Percentiles rank a stretch among this genome's conserved stretches.
Evolutionary conservation across 495 filamentous ascomycete species (phyloP).

Genomic region (Pyrenula aspistea): DNA sequence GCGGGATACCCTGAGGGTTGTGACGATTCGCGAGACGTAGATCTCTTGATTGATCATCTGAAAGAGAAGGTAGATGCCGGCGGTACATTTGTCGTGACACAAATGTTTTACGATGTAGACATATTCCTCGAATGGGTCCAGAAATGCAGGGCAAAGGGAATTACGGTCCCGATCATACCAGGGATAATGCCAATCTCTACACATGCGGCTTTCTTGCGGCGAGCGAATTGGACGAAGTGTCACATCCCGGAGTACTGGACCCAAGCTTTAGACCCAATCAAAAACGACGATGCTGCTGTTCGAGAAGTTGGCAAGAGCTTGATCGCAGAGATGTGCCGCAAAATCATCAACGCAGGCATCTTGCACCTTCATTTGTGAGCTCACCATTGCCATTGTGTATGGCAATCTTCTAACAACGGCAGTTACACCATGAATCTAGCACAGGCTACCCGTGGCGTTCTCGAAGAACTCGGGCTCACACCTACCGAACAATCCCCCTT

Average conservation of each 20-base stretch:
- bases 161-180: constrained; percentile 83
- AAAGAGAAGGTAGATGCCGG: constrained; percentile 98
- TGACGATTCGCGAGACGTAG: constrained; percentile 80
- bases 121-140: constrained; percentile 85
- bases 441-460: constrained; percentile 82
- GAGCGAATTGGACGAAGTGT: constrained; percentile 80
- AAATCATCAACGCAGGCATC: constrained; percentile 69
- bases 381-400: background rate
- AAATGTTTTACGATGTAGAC: constrained; percentile 99
- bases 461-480: constrained; percentile 74
- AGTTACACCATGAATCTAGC: constrained; percentile 99
- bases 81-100: constrained; percentile 85
- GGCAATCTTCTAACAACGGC: background rate
- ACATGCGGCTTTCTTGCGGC: constrained; percentile 78
- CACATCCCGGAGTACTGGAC: constrained; percentile 73
- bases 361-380: constrained; percentile 80
- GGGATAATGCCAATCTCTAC: constrained; percentile 99
- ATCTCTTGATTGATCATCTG: constrained; percentile 76
- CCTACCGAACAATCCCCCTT: constrained; percentile 65
- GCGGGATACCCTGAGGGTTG: constrained; percentile 95
- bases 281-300: constrained; percentile 91
- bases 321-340: constrained; percentile 85
- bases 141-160: constrained; percentile 72
- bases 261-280: constrained; percentile 74
- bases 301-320: constrained; percentile 80